Percentiles rank a stretch among this genome's conserved stretches.
phyloP scores from a whole-genome alignment of 306 rosid species.

The Purshia tridentata region DNA sequence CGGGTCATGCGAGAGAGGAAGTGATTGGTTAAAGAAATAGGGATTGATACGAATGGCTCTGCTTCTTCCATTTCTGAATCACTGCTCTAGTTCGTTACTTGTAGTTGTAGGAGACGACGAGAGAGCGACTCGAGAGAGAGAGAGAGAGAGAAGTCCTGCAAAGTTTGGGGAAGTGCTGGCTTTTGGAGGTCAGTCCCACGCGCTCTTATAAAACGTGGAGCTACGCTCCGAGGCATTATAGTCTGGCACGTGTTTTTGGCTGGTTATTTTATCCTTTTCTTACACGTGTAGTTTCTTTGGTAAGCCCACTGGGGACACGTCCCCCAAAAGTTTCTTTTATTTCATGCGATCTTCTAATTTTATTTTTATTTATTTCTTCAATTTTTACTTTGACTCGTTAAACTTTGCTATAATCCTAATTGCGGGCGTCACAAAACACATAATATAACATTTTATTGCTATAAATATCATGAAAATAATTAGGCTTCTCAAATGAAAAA shows the following conservation, averaged over 20 bases:
- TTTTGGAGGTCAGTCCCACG: background rate
- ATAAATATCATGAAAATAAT: too few relatives aligned
- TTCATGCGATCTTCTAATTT: background rate
- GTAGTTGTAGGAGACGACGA: background rate
- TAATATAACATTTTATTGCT: too few relatives aligned
- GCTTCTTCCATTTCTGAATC: conserved; percentile 3
- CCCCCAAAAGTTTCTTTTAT: background rate
- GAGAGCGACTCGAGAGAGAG: background rate
- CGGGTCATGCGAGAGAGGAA: background rate
- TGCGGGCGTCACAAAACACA: too few relatives aligned
- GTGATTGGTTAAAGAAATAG: background rate
- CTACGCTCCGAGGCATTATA: background rate
- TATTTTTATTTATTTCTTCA: background rate
- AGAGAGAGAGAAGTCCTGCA: background rate
- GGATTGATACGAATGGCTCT: background rate
- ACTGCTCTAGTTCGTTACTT: background rate
- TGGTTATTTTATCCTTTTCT: background rate
- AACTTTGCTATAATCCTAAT: too few relatives aligned
- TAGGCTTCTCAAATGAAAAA: too few relatives aligned
- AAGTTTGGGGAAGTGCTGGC: background rate
- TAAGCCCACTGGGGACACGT: background rate
- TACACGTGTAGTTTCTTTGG: background rate
- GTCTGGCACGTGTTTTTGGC: background rate
- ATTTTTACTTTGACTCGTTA: background rate
- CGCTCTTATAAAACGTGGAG: background rate